Percentiles rank a stretch among this genome's conserved stretches.
Evolutionary conservation across 2,329 filamentous ascomycete genomes (phyloP).

Genomic region (Phyllachora maydis): DNA sequence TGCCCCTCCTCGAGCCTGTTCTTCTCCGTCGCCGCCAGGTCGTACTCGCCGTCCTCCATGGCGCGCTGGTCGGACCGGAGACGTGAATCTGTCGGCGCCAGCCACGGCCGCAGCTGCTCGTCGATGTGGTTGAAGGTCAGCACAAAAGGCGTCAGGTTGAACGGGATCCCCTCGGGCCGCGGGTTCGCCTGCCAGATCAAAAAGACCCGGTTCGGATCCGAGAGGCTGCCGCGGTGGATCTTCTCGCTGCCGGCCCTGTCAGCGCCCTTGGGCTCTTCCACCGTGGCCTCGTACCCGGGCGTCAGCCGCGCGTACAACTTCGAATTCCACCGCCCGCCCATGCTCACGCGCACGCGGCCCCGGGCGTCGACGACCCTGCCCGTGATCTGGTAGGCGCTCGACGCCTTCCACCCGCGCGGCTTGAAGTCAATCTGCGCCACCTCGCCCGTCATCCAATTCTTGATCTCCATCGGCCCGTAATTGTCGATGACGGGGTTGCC

Average conservation of each 20-base stretch:
- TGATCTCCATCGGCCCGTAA: constrained; percentile 91
- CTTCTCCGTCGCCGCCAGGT: constrained; percentile 83
- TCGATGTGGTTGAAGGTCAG: constrained; percentile 85
- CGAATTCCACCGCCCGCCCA: constrained; percentile 93
- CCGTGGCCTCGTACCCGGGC: constrained; percentile 64
- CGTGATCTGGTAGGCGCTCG: constrained; percentile 70
- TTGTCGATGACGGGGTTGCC: constrained; percentile 95
- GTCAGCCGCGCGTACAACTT: constrained; percentile 89
- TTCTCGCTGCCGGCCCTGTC: constrained; percentile 16
- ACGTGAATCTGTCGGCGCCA: constrained; percentile 88
- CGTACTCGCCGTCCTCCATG: constrained; percentile 98
- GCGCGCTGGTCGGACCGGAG: constrained; percentile 84
- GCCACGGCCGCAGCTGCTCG: constrained; percentile 52
- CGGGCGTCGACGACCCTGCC: constrained; percentile 67
- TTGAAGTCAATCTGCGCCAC: constrained; percentile 86
- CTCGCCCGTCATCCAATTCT: constrained; percentile 92
- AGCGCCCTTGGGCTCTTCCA: constrained; percentile 42
- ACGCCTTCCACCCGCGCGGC: constrained; percentile 84
- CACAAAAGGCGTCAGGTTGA: constrained; percentile 93
- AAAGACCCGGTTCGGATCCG: constrained; percentile 56
- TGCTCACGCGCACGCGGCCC: constrained; percentile 68
- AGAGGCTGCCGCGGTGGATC: constrained; percentile 28
- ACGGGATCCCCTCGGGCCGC: constrained; percentile 69
- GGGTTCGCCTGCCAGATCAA: constrained; percentile 81
- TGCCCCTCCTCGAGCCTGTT: constrained; percentile 86